Evolutionary conservation across 441 rosid species (phyloP).

Genomic region (Theobroma grandiflorum): DNA sequence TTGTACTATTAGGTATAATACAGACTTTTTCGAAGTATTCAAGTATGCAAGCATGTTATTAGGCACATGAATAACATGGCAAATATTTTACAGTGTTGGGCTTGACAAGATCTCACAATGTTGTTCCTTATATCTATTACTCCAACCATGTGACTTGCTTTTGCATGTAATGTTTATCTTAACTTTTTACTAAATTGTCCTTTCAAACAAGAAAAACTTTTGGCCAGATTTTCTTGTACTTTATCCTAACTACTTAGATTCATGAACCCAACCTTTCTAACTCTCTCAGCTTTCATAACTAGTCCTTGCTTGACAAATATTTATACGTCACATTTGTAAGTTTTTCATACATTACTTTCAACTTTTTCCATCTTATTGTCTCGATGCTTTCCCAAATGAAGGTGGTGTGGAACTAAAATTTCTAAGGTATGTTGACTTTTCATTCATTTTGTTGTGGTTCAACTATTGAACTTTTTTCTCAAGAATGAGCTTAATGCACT

Average conservation of each 20-base stretch:
- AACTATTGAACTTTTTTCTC: background rate
- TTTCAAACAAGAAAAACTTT: background rate
- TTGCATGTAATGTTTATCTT: slow-evolving; percentile 19
- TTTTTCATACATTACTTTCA: background rate
- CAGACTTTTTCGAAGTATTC: too few relatives aligned
- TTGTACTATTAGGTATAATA: too few relatives aligned
- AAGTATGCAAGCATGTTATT: too few relatives aligned
- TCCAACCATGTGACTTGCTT: slow-evolving; percentile 31
- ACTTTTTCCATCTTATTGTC: slow-evolving; percentile 11
- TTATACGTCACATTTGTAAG: slow-evolving; percentile 9
- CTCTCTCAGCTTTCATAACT: background rate
- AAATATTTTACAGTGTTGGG: too few relatives aligned
- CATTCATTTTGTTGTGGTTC: slow-evolving; percentile 13
- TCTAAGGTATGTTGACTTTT: slow-evolving; percentile 24
- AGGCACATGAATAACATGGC: too few relatives aligned
- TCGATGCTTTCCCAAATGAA: slow-evolving; percentile 1
- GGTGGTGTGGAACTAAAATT: background rate
- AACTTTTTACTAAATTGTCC: background rate
- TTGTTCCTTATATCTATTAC: slow-evolving; percentile 4
- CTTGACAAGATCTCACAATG: too few relatives aligned
- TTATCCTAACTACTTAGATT: slow-evolving; percentile 9
- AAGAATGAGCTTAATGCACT: background rate
- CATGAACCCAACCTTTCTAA: background rate
- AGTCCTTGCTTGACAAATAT: slow-evolving; percentile 1
- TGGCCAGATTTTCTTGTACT: background rate